Conservation (phyloP, 1,139 yeast species). For the Suhomyces choctaworum region DNA sequence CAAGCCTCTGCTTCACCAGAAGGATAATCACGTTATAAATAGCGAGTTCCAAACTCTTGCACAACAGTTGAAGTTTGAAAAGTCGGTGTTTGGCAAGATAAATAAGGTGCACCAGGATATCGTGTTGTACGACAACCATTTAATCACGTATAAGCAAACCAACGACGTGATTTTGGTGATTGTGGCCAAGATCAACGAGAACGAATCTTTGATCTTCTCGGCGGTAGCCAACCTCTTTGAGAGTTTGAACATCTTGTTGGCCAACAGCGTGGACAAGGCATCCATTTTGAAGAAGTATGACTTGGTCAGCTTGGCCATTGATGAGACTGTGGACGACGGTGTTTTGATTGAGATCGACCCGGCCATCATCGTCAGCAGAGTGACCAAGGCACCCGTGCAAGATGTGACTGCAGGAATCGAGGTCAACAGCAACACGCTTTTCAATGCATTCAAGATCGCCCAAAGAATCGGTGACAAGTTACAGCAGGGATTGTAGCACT, state of each 20-base stretch:
- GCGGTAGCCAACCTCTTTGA: constrained; percentile 78
- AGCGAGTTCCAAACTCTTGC: constrained; percentile 39
- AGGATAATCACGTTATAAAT: constrained; percentile 11
- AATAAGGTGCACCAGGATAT: constrained; percentile 81
- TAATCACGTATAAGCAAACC: constrained; percentile 81
- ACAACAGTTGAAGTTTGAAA: constrained; percentile 78
- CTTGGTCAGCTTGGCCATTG: constrained; percentile 79
- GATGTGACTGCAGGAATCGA: constrained; percentile 54
- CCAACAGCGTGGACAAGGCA: constrained; percentile 74
- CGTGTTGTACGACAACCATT: constrained; percentile 71
- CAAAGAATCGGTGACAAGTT: constrained; percentile 83
- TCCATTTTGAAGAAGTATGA: constrained; percentile 83
- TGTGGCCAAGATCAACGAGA: constrained; percentile 76
- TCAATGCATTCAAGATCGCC: constrained; percentile 89
- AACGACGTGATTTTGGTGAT: constrained; percentile 73
- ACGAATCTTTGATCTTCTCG: constrained; percentile 79
- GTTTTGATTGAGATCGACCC: constrained; percentile 89
- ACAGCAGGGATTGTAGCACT: constrained; percentile 69
- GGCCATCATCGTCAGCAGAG: constrained; percentile 82
- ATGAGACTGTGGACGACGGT: constrained; percentile 91
- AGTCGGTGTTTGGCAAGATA: constrained; percentile 68
- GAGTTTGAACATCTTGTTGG: constrained; percentile 74
- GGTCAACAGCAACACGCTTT: constrained; percentile 80
- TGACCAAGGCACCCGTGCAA: constrained; percentile 68
- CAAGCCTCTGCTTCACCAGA: constrained; percentile 28